Evolutionary conservation across 306 rosid genomes (phyloP), one percentile per base, ranked within the genome.

Genomic region (Prosopis cineraria): DNA sequence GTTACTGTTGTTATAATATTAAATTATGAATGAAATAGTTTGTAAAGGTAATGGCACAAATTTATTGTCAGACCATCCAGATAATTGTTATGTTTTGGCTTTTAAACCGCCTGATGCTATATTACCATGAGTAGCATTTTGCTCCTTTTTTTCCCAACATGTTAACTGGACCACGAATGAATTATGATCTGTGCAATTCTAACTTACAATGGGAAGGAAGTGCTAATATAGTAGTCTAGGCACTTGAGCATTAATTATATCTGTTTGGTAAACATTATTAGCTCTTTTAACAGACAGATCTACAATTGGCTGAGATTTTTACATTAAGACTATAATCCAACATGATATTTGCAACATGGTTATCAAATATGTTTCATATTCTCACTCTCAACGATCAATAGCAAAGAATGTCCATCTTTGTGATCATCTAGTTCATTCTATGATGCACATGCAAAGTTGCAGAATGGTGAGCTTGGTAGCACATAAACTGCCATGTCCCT

Each of bases 1-100:
- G 53, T 73, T 71, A 19, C 70, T 67, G 56, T 29, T 67, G 70
- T 82, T 30, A 65, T 77, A 53, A 44, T 78, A 16, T 71, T 41
- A 50, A 40, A 50, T 58, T 72, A 43, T 43, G 20, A 20, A 67
- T 22, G 52, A 66, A 27, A 39, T 67, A 41, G 72, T 22, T 27
- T 67, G 71, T 4, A 37, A 67, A 6, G 40, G 44, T 12, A 11
- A n/a, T 44, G 27, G 44, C 33, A 39, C 10, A 4, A 39, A 4
- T 65, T 3, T 65, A n/a, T 10, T 39, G 50, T 67, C 72, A 39
- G 33, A 22, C n/a, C 72, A 67, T 67, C 52, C 52, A 37, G 52
- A 40, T 20, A 37, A 37, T 65, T 25, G 19, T 22, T 5, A 11
- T 63, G 10, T 40, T 12, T 67, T 20, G 33, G 33, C 19, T 67